Evolutionary conservation across 345 rosid genomes (phyloP).

Genomic region (sweet orange (Citrus sinensis)): DNA sequence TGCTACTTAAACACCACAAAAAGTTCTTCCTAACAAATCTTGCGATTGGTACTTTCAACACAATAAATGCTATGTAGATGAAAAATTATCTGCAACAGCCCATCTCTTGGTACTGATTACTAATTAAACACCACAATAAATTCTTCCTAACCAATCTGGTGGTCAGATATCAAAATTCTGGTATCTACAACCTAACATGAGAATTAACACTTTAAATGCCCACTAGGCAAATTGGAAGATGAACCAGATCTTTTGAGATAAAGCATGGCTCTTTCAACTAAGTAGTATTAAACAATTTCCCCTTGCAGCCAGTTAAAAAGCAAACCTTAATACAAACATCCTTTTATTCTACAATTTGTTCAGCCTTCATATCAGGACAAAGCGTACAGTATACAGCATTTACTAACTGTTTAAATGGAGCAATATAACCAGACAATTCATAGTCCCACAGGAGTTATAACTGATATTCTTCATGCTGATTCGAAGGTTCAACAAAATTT

Average conservation of each 20-base stretch:
- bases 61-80: neutral
- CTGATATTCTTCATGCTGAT: neutral
- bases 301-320: neutral
- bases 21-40: neutral
- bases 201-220: neutral
- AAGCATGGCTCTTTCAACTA: neutral
- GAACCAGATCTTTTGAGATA: neutral
- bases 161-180: neutral
- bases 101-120: neutral
- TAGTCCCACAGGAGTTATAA: neutral
- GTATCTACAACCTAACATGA: neutral
- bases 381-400: neutral
- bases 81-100: neutral
- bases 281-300: no score
- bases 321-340: neutral
- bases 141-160: neutral
- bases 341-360: neutral
- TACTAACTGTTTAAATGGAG: neutral
- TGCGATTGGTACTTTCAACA: neutral
- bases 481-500: neutral
- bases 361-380: neutral
- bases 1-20: neutral
- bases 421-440: neutral
- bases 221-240: neutral
- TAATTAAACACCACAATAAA: neutral